A percentile compares a stretch with the other conserved stretches of the same genome.
phyloP scores from a whole-genome alignment of 2,329 filamentous ascomycete species.

The Lithohypha guttulata region DNA sequence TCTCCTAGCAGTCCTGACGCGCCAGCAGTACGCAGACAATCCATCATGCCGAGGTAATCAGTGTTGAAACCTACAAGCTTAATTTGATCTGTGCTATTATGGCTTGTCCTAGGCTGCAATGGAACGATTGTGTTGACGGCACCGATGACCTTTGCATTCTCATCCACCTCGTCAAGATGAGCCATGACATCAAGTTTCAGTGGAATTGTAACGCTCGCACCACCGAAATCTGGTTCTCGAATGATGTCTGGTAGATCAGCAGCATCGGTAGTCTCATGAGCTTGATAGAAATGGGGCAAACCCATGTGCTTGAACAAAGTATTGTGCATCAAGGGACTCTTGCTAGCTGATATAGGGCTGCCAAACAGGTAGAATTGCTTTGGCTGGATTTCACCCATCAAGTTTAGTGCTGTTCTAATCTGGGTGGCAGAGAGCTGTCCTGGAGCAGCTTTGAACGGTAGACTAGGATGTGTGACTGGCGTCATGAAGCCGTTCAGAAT shows the following conservation, averaged over 20 bases:
- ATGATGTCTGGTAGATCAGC: slow-evolving; percentile 55
- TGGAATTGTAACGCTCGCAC: slow-evolving; percentile 90
- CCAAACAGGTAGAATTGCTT: slow-evolving; percentile 83
- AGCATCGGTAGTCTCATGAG: slow-evolving; percentile 61
- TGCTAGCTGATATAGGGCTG: slow-evolving; percentile 67
- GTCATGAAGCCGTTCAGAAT: slow-evolving; percentile 90
- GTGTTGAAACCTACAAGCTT: slow-evolving; percentile 80
- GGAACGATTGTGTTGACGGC: slow-evolving; percentile 91
- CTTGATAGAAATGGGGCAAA: slow-evolving; percentile 71
- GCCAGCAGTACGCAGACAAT: slow-evolving; percentile 61
- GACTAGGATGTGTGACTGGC: slow-evolving; percentile 75
- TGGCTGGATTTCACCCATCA: slow-evolving; percentile 66
- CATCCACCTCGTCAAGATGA: slow-evolving; percentile 67
- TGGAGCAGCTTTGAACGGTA: slow-evolving; percentile 89
- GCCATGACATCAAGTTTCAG: slow-evolving; percentile 81
- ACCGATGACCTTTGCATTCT: slow-evolving; percentile 71
- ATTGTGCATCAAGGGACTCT: slow-evolving; percentile 85
- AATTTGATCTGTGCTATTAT: slow-evolving; percentile 27
- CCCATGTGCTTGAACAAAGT: slow-evolving; percentile 64
- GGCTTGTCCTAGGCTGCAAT: slow-evolving; percentile 23
- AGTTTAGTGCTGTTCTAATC: slow-evolving; percentile 65
- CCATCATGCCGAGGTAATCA: slow-evolving; percentile 87
- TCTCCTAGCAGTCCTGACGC: slow-evolving; percentile 36
- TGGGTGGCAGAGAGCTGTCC: slow-evolving; percentile 86
- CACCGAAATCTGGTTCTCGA: slow-evolving; percentile 65